These are phyloP conservation scores for Nasturtium officinale DNA, from an alignment of 345 rosid species.

Conservation along the genomic window DNA sequence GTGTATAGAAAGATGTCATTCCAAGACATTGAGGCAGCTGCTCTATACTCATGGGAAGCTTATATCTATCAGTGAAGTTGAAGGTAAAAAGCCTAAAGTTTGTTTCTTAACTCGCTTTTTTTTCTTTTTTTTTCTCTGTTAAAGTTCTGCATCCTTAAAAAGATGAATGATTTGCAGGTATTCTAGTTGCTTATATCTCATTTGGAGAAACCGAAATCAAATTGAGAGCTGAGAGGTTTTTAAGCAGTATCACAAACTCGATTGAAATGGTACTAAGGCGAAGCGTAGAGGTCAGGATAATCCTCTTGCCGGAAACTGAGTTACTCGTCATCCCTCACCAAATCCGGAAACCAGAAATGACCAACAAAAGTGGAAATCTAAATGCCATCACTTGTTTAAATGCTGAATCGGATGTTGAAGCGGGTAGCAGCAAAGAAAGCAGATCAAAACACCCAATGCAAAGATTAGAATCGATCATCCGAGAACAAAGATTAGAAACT, in stretches of 20 bases:
- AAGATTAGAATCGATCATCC: conserved; percentile 91
- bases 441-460: conserved; percentile 71
- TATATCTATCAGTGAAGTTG: conserved; percentile 74
- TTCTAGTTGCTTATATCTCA: conserved; percentile 72
- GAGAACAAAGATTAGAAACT: conserved; percentile 90
- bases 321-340: conserved; percentile 45
- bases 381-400: conserved; percentile 40
- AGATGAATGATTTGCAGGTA: conserved; percentile 56
- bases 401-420: conserved; percentile 36
- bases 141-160: background rate
- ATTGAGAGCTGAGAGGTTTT: conserved; percentile 82
- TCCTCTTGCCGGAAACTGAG: conserved; percentile 62
- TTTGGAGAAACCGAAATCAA: conserved; percentile 70
- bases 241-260: conserved; percentile 93
- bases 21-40: conserved; percentile 84
- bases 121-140: background rate
- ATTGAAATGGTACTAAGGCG: conserved; percentile 79
- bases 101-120: background rate
- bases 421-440: conserved; percentile 46
- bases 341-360: conserved; percentile 41
- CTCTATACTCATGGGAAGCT: conserved; percentile 79
- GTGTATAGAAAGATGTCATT: conserved; percentile 88
- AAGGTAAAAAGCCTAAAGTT: conserved; percentile 54
- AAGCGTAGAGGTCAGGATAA: conserved; percentile 82
- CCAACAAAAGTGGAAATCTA: conserved; percentile 51